Conservation (phyloP, 73 alveolate genomes). For the Tetrahymena malaccensis region DNA sequence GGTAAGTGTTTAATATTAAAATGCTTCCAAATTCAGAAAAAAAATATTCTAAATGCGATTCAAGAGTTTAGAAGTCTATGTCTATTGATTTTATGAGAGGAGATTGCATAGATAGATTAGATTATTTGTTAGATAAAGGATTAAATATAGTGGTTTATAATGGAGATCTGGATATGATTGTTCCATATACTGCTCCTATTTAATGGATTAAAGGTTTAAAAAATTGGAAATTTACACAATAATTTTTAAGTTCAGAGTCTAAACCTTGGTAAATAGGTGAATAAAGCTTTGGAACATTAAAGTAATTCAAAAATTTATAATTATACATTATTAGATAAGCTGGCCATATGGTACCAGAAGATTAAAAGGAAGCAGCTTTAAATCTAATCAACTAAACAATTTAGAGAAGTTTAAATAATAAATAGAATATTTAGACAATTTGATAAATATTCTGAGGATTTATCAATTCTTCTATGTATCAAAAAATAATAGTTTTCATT, state of each 20-base stretch:
- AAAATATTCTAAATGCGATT: neutral
- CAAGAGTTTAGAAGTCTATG: slow-evolving; percentile 16
- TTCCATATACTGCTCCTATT: slow-evolving; percentile 16
- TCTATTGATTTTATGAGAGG: slow-evolving; percentile 19
- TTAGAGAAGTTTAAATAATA: neutral
- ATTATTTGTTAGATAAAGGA: neutral
- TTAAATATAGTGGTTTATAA: slow-evolving; percentile 8
- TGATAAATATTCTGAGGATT: neutral
- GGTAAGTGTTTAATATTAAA: neutral
- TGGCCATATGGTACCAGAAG: slow-evolving; percentile 40
- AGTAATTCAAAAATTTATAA: slow-evolving; percentile 4
- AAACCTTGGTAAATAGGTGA: neutral
- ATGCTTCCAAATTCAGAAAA: neutral
- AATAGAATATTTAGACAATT: neutral
- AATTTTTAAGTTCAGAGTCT: neutral
- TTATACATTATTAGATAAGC: slow-evolving; percentile 7
- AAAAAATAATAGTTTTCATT: no score
- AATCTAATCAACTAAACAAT: neutral
- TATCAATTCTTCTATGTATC: no score
- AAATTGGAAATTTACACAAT: neutral
- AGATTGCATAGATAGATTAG: slow-evolving; percentile 13
- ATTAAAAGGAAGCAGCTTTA: slow-evolving; percentile 22
- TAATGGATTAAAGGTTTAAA: slow-evolving; percentile 10
- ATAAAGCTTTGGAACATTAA: neutral
- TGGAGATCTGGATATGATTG: slow-evolving; percentile 26